Evolutionary conservation across 2,329 filamentous ascomycete genomes (phyloP).

Genomic region (Nothomitra cinnamomea): DNA sequence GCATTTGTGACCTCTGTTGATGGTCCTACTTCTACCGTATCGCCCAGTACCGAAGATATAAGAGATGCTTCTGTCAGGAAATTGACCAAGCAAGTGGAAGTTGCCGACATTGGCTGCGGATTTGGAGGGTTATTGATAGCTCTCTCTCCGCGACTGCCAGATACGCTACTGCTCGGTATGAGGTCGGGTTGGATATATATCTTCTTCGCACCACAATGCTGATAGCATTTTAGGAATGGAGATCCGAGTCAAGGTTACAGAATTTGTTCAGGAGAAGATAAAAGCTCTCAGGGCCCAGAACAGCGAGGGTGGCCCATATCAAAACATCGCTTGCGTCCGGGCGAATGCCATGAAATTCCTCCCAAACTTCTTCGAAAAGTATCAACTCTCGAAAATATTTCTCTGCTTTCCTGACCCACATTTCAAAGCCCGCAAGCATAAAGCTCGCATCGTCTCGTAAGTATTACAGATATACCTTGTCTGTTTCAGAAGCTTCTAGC

Average conservation of each 20-base stretch:
- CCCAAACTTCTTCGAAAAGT: conserved; percentile 83
- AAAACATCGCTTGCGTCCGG: conserved; percentile 77
- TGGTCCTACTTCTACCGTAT: not conserved
- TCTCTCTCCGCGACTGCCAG: conserved; percentile 62
- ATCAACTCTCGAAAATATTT: conserved; percentile 78
- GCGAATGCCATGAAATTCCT: conserved; percentile 98
- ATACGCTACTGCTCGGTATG: conserved; percentile 64
- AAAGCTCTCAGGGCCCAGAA: conserved; percentile 59
- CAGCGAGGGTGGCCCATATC: conserved; percentile 38
- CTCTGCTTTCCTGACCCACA: conserved; percentile 97
- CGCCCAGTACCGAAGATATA: not conserved
- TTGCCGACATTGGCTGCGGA: conserved; percentile 93
- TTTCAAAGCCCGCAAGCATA: conserved; percentile 95
- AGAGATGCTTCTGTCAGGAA: conserved; percentile 14
- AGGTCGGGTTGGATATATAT: not conserved
- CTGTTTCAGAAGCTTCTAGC: not conserved
- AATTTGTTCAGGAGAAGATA: conserved; percentile 80
- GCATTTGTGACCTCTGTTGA: conserved; percentile 35
- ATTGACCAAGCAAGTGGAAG: conserved; percentile 57
- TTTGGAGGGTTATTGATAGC: conserved; percentile 86
- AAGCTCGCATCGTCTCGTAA: conserved; percentile 73
- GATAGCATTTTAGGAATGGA: conserved; percentile 51
- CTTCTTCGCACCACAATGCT: not conserved
- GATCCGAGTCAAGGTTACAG: conserved; percentile 76
- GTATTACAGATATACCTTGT: not conserved